These are phyloP conservation scores for Pouteria campechiana DNA, from an alignment of 179 eudicot species.

Conservation along the genomic window DNA sequence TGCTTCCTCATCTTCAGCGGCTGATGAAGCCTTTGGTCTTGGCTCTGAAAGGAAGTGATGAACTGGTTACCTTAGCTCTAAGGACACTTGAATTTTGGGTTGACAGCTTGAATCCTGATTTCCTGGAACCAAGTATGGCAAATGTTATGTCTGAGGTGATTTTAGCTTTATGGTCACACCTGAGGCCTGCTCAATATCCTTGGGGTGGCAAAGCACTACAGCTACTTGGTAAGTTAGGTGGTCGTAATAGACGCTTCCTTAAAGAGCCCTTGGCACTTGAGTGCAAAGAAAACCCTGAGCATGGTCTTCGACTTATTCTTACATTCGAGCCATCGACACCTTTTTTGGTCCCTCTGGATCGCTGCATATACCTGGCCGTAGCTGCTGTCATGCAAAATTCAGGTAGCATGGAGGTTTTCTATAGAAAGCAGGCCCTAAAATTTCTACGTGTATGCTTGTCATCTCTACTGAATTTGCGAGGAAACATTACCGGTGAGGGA, in stretches of 20 bases:
- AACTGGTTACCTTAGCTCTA: slow-evolving; percentile 76
- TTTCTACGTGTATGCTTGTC: slow-evolving; percentile 85
- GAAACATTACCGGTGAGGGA: slow-evolving; percentile 54
- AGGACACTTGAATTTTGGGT: slow-evolving; percentile 98
- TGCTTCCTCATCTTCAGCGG: slow-evolving; percentile 86
- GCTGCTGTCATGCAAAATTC: slow-evolving; percentile 81
- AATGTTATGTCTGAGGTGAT: slow-evolving; percentile 96
- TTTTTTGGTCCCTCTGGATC: slow-evolving; percentile 94
- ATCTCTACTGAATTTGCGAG: slow-evolving; percentile 90
- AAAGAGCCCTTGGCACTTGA: slow-evolving; percentile 96
- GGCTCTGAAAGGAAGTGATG: slow-evolving; percentile 80
- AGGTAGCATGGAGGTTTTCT: slow-evolving; percentile 69
- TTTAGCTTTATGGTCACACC: slow-evolving; percentile 93
- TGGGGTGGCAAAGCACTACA: slow-evolving; percentile 94
- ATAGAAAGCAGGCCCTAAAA: slow-evolving; percentile 83
- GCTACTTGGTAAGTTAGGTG: slow-evolving; percentile 97
- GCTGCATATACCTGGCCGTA: slow-evolving; percentile 90
- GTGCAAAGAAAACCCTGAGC: slow-evolving; percentile 98
- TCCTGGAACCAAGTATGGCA: slow-evolving; percentile 98
- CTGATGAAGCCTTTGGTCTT: slow-evolving; percentile 96
- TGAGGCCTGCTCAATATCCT: slow-evolving; percentile 86
- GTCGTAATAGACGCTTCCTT: slow-evolving; percentile 92
- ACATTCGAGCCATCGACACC: slow-evolving; percentile 97
- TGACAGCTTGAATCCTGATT: slow-evolving; percentile 97
- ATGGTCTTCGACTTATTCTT: slow-evolving; percentile 94